Evolutionary conservation across 345 rosid species (phyloP), one percentile per base, ranked within the genome.

Genomic region (Rubroshorea leprosula): DNA sequence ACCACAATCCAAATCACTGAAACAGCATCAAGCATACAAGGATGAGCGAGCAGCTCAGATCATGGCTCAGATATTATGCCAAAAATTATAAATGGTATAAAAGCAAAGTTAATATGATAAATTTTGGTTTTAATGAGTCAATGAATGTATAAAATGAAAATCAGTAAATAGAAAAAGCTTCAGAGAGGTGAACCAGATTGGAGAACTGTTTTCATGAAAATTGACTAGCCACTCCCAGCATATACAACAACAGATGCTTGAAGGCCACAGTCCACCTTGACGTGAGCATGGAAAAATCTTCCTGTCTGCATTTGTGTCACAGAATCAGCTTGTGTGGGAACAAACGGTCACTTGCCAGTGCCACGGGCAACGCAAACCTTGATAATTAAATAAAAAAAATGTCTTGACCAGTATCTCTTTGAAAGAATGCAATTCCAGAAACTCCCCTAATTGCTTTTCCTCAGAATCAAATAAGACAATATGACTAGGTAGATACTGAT

Each of bases 271-370:
- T 89, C 96, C 60, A 89, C 97, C 71, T 82, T 83, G 77, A 89
- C 89, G 71, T 93, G 94, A 44, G 94, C 79, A 71, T 89, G 99
- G 78, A 89, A 87, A 61, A 89, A 93, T 72, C 88, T 80, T 65
- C 54, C 74, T 3, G 75, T 64, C 97, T 86, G 86, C 56, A 25
- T 60, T 61, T 53, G 50, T 35, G 58, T 19, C 17, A 0, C 17
- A 17, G n/a, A 23, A 41, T 54, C 29, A 50, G 25, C 47, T 63
- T 21, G 2, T 27, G 47, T 55, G 51, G 54, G 49, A 23, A 47
- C 7, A 45, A 44, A n/a, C n/a, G 27, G 51, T 15, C 5, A 66
- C 39, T 11, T 6, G 56, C 41, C 51, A 5, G 12, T 5, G 62
- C 43, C 17, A 44, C 49, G 23, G 29, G 15, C 24, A 54, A 25